These are phyloP conservation scores for Mycena maculata DNA, from an alignment of 768 basidiomycete species.

Conservation along the genomic window DNA sequence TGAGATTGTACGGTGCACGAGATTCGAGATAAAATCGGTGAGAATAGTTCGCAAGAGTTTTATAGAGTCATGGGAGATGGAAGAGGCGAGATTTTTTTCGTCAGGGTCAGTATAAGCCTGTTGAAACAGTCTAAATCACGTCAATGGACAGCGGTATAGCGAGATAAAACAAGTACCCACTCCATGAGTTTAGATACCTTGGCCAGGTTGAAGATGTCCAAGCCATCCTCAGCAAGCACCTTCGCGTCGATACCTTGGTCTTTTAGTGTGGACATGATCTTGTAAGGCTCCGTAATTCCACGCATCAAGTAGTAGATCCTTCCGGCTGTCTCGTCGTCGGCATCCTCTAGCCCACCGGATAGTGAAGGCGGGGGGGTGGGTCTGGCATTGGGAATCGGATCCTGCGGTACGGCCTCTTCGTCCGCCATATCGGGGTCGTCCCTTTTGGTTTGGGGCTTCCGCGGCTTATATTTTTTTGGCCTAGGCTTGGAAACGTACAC, in stretches of 20 bases:
- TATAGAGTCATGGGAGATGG: constrained; percentile 64
- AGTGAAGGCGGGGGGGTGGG: constrained; percentile 25
- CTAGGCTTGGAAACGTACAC: constrained; percentile 1
- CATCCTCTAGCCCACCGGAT: constrained; percentile 24
- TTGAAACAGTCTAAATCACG: constrained; percentile 29
- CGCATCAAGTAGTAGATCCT: constrained; percentile 37
- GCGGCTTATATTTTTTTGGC: constrained; percentile 19
- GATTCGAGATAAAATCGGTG: constrained; percentile 62
- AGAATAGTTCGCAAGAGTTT: constrained; percentile 57
- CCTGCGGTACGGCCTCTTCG: neutral
- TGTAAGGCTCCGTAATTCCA: constrained; percentile 60
- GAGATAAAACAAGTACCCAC: constrained; percentile 42
- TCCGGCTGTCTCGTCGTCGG: constrained; percentile 22
- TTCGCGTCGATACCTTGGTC: constrained; percentile 58
- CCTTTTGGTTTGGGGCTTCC: constrained; percentile 20
- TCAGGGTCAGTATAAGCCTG: constrained; percentile 41
- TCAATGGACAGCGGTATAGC: neutral
- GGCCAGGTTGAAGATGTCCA: constrained; percentile 62
- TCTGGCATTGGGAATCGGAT: neutral
- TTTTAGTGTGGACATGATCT: constrained; percentile 54
- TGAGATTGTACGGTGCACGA: constrained; percentile 63
- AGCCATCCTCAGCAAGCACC: constrained; percentile 53
- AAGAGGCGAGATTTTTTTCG: constrained; percentile 40
- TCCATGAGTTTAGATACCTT: constrained; percentile 52
- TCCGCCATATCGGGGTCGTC: neutral